Evolutionary conservation across 768 basidiomycete species (phyloP).

Genomic region (Heimioporus sp.): DNA sequence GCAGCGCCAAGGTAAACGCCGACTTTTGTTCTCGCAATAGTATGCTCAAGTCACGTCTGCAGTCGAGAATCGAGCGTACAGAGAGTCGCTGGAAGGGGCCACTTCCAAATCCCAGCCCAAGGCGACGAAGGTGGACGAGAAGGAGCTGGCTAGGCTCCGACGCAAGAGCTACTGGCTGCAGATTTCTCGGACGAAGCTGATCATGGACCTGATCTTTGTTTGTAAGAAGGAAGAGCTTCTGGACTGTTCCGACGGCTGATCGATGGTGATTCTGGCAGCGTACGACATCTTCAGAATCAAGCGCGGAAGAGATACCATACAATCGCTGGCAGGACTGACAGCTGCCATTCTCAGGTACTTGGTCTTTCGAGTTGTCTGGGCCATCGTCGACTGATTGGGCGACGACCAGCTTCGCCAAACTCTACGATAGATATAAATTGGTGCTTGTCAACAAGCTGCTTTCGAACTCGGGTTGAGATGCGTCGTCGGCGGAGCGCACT

Average conservation of each 20-base stretch:
- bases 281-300: constrained; percentile 77
- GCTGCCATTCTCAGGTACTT: constrained; percentile 74
- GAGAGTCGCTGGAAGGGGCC: constrained; percentile 68
- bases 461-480: constrained; percentile 19
- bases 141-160: constrained; percentile 64
- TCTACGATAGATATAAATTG: constrained; percentile 70
- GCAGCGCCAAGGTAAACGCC: constrained; percentile 55
- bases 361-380: neutral
- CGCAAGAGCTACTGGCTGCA: constrained; percentile 77
- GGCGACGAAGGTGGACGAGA: constrained; percentile 58
- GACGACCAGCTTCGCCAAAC: constrained; percentile 60
- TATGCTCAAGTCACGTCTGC: neutral
- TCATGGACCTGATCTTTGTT: constrained; percentile 87
- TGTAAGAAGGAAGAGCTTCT: constrained; percentile 47
- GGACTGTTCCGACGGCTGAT: constrained; percentile 9
- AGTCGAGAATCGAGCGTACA: constrained; percentile 75
- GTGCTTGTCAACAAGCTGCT: constrained; percentile 51
- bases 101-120: constrained; percentile 69
- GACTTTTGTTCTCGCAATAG: neutral
- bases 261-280: constrained; percentile 40
- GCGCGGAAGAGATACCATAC: constrained; percentile 55
- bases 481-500: neutral
- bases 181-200: constrained; percentile 64
- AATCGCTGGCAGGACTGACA: constrained; percentile 64
- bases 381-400: neutral